These are phyloP conservation scores for Limnomonas spitsbergensis DNA, from an alignment of 139 green algal genomes.

Conservation along the genomic window DNA sequence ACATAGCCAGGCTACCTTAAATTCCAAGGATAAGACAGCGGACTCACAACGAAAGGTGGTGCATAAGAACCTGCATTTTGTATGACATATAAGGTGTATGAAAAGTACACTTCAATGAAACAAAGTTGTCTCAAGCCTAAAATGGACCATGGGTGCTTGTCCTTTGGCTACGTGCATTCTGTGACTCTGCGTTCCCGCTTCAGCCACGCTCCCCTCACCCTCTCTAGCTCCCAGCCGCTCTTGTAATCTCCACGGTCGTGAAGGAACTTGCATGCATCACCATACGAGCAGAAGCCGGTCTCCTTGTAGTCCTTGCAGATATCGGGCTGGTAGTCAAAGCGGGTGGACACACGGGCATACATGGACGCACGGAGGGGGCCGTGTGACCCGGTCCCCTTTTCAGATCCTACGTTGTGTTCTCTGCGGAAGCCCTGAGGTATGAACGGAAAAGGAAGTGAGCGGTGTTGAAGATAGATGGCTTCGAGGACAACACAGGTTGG, in stretches of 20 bases:
- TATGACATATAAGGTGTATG: too few relatives aligned
- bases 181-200: too few relatives aligned
- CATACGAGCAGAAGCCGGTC: conserved; percentile 88
- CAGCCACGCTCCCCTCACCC: conserved; percentile 57
- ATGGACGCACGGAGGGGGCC: conserved; percentile 80
- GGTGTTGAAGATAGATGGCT: not conserved
- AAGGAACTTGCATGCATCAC: conserved; percentile 98
- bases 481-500: not conserved
- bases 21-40: too few relatives aligned
- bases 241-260: conserved; percentile 99
- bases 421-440: conserved; percentile 55
- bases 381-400: conserved; percentile 73
- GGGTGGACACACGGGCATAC: conserved; percentile 43
- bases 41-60: too few relatives aligned
- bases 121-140: too few relatives aligned
- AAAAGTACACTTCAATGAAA: too few relatives aligned
- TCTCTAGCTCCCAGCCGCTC: conserved; percentile 85
- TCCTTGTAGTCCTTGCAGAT: conserved; percentile 85
- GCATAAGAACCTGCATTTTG: too few relatives aligned
- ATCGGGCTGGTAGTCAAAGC: conserved; percentile 97
- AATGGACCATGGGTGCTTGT: too few relatives aligned
- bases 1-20: too few relatives aligned
- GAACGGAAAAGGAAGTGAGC: not conserved
- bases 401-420: conserved; percentile 55
- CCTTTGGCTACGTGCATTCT: too few relatives aligned